Base-by-base conservation (phyloP, 1,284 basidiomycete species). In the Rhodotorula mucilaginosa region DNA sequence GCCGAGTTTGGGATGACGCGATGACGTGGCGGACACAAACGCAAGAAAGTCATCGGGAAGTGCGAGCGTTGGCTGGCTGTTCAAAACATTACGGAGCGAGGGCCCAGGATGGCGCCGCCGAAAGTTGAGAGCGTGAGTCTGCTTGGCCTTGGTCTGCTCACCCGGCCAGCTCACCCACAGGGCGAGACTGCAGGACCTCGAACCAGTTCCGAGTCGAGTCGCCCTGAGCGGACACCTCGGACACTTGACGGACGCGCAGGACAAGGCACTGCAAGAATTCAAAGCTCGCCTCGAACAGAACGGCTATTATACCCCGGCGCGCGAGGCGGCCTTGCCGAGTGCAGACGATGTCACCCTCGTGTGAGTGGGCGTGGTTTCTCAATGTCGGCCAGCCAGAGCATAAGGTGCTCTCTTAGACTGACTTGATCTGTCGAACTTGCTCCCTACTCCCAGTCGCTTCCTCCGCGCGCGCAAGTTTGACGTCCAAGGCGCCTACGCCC, bases 381-480 rank as follows among this genome's bases (percentile, higher is more conserved):
- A 44, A 13, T 44, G 39, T 29, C n/a, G 34, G 34, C 57, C n/a
- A 34, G 39, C 10, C 39, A 44, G 39, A 44, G 39, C 10, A 31
- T 44, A 44, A n/a, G n/a, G 29, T 18, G 29, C 10, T 18, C n/a
- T 21, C 10, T 15, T 2, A 7, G 48, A 10, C 23, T 26, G 54
- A 6, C 19, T 34, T 34, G 1, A 49, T 26, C 26, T 26, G 26
- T n/a, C 26, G 26, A 21, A 46, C 58, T 3, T 19, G 34, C 49
- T 10, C 7, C n/a, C 13, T 26, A 44, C 2, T 2, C 48, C 1
- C 78, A 91, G 90, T 34, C 88, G 90, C 16, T 92, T 92, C 77
- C 84, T 92, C 7, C 84, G 89, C 39, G 90, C 90, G 10, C 84
- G 90, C 73, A 83, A 83, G 67, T 91, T 87, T 77, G 85, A 89